A percentile compares a stretch with the other conserved stretches of the same genome.
Conservation (phyloP, 2,329 filamentous ascomycete species). For the Fusarium musae region DNA sequence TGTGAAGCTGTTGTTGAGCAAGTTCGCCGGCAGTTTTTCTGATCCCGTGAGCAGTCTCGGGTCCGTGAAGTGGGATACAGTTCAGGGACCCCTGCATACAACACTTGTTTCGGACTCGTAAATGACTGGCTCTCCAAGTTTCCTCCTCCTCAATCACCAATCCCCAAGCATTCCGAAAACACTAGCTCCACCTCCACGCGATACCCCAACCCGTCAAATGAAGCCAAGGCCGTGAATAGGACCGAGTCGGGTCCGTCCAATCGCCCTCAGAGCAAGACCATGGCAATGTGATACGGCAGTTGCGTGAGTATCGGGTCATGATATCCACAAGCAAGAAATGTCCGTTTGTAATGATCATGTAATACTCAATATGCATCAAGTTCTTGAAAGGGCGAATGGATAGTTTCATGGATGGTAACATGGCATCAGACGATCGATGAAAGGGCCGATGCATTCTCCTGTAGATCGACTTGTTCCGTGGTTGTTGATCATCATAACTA, state of each 20-base stretch:
- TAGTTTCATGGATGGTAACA: neutral
- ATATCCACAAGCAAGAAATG: neutral
- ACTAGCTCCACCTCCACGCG: neutral
- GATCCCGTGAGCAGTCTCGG: neutral
- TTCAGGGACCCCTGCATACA: neutral
- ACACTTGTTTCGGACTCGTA: neutral
- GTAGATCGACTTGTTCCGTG: neutral
- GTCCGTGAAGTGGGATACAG: neutral
- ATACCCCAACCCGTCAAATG: neutral
- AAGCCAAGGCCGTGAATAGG: neutral
- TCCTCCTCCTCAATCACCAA: neutral
- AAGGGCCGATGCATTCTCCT: neutral
- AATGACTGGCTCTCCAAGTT: neutral
- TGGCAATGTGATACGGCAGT: neutral
- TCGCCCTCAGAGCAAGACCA: neutral
- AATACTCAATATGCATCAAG: neutral
- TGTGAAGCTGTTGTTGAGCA: neutral
- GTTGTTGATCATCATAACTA: neutral
- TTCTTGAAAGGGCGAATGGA: neutral
- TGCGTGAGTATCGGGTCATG: neutral
- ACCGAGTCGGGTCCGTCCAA: neutral
- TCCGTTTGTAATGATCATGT: constrained; percentile 2
- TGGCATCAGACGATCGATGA: neutral
- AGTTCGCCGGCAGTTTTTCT: neutral
- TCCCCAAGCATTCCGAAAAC: neutral